Evolutionary conservation across 768 basidiomycete genomes (phyloP).

Genomic region (Termitomyces sp.): DNA sequence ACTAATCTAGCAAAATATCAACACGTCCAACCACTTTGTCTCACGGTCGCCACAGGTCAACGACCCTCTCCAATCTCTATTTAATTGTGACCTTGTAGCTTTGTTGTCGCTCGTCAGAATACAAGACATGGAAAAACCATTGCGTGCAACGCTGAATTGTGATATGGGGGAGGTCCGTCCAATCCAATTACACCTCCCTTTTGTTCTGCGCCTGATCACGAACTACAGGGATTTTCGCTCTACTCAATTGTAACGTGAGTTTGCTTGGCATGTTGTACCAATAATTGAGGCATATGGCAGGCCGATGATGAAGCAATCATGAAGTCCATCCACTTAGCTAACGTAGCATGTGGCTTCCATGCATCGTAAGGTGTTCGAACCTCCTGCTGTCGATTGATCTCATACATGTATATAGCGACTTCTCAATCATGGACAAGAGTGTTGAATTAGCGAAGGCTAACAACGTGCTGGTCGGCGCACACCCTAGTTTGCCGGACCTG

Average conservation of each 20-base stretch:
- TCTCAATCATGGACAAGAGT: constrained; percentile 60
- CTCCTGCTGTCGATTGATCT: not conserved
- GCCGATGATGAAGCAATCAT: constrained; percentile 48
- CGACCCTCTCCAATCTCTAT: no score
- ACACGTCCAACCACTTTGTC: no score
- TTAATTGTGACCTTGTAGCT: no score
- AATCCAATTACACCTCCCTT: not conserved
- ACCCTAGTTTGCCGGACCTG: constrained; percentile 58
- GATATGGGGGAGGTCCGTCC: constrained; percentile 49
- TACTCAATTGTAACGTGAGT: constrained; percentile 34
- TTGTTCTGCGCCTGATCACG: not conserved
- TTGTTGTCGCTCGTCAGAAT: no score
- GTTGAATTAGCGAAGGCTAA: constrained; percentile 51
- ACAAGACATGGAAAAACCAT: constrained; percentile 3
- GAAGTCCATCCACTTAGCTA: constrained; percentile 53
- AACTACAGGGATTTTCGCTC: constrained; percentile 42
- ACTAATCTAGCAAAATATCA: no score
- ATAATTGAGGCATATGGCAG: constrained; percentile 17
- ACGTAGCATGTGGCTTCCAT: constrained; percentile 67
- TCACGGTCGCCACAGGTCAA: no score
- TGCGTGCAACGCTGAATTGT: constrained; percentile 45
- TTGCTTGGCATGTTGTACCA: not conserved
- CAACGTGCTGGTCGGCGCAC: constrained; percentile 57
- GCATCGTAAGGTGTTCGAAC: constrained; percentile 36
- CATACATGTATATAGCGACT: constrained; percentile 34